These are phyloP conservation scores for Mollisiaceae sp. DNA, from an alignment of 2,329 filamentous ascomycete genomes.

Conservation along the genomic window DNA sequence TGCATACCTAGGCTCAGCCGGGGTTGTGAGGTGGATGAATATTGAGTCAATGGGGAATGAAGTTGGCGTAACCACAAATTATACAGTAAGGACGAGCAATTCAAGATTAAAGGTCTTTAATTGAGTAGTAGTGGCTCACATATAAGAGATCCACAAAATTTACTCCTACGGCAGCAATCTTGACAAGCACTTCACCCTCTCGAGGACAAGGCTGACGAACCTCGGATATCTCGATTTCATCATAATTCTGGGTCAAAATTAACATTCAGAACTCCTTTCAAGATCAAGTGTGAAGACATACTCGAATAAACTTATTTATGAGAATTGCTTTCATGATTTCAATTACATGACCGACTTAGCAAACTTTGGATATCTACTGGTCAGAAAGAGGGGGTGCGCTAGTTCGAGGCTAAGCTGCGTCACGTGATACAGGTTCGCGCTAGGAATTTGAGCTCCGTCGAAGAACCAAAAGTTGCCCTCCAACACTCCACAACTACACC, in stretches of 20 bases:
- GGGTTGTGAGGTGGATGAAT: background rate
- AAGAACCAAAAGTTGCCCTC: background rate
- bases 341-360: background rate
- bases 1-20: background rate
- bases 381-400: background rate
- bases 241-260: slow-evolving; percentile 20
- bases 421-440: background rate
- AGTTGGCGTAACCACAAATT: background rate
- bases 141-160: slow-evolving; percentile 68
- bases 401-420: background rate
- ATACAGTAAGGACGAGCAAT: background rate
- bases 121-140: slow-evolving; percentile 35
- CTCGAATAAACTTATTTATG: slow-evolving; percentile 44
- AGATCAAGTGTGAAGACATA: slow-evolving; percentile 24
- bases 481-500: background rate
- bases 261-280: background rate
- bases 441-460: background rate
- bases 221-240: slow-evolving; percentile 43
- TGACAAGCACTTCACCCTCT: slow-evolving; percentile 49
- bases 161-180: slow-evolving; percentile 59
- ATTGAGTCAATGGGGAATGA: background rate
- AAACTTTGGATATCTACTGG: background rate
- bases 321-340: slow-evolving; percentile 48
- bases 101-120: background rate
- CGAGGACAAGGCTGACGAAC: slow-evolving; percentile 44